Evolutionary conservation across 208 protist species (phyloP).

Genomic region (Herpetomonas samuelpessoai): DNA sequence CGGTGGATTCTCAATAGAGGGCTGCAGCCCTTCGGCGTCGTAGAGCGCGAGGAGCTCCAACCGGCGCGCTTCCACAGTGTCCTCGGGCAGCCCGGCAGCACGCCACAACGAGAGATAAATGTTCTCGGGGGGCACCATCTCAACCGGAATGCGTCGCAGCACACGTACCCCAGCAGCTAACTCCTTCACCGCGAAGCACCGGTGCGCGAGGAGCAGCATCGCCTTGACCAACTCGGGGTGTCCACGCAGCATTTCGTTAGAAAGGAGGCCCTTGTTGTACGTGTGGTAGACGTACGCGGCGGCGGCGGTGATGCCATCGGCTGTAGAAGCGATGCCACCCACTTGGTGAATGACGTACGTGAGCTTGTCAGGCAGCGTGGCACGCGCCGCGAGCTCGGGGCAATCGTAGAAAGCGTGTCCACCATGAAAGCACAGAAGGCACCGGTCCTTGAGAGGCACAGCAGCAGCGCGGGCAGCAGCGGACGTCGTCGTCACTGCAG

Average conservation of each 20-base stretch:
- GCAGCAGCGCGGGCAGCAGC: constrained; percentile 41
- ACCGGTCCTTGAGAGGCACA: constrained; percentile 49
- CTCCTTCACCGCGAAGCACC: constrained; percentile 47
- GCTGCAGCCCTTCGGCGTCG: constrained; percentile 50
- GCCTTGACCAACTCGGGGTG: constrained; percentile 32
- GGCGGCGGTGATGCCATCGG: constrained; percentile 57
- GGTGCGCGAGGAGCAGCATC: constrained; percentile 35
- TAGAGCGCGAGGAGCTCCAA: constrained; percentile 48
- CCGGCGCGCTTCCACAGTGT: constrained; percentile 31
- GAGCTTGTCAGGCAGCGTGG: constrained; percentile 37
- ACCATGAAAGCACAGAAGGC: constrained; percentile 64
- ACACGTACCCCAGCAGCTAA: constrained; percentile 53
- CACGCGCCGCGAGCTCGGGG: constrained; percentile 51
- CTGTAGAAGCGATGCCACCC: constrained; percentile 40
- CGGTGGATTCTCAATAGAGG: constrained; percentile 37
- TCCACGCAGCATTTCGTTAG: constrained; percentile 40
- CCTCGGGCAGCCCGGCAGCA: constrained; percentile 53
- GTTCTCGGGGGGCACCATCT: constrained; percentile 41
- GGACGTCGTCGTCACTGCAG: background rate
- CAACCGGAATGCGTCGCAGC: constrained; percentile 64
- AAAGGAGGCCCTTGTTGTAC: constrained; percentile 67
- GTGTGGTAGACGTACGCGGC: constrained; percentile 70
- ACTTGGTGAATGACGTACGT: constrained; percentile 46
- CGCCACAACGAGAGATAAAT: constrained; percentile 63
- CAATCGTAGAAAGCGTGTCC: constrained; percentile 64